Percentiles rank a stretch among this genome's conserved stretches.
Conservation (phyloP, 805 yeast genomes). For the Barnettozyma californica region DNA sequence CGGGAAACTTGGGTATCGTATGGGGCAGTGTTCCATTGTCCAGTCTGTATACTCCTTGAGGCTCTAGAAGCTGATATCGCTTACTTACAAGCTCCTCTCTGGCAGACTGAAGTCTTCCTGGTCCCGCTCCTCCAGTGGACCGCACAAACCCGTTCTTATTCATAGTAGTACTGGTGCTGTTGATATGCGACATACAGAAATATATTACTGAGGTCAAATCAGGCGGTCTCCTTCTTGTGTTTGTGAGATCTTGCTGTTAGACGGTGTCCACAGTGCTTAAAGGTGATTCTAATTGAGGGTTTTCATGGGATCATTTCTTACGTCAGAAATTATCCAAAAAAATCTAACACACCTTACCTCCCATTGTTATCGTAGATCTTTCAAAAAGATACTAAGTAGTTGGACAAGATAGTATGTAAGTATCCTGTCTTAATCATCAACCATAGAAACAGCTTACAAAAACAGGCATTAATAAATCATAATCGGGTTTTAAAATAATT, state of each 20-base stretch:
- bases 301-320: not conserved
- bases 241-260: not conserved
- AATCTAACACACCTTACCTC: too few species aligned
- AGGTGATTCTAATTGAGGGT: not conserved
- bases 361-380: too few species aligned
- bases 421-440: not conserved
- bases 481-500: not conserved
- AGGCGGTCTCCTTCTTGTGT: not conserved
- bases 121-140: not conserved
- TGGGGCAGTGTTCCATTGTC: conserved; percentile 16
- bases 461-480: not conserved
- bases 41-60: conserved; percentile 30
- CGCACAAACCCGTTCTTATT: not conserved
- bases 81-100: conserved; percentile 25
- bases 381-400: too few species aligned
- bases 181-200: not conserved
- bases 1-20: conserved; percentile 46
- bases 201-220: not conserved
- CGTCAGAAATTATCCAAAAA: not conserved
- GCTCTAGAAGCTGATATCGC: conserved; percentile 29
- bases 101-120: conserved; percentile 7
- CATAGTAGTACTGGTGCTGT: not conserved
- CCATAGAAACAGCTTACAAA: too few species aligned
- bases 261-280: not conserved
- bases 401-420: not conserved